Evolutionary conservation across 495 filamentous ascomycete species (phyloP).

Genomic region (Penicillium arizonense): DNA sequence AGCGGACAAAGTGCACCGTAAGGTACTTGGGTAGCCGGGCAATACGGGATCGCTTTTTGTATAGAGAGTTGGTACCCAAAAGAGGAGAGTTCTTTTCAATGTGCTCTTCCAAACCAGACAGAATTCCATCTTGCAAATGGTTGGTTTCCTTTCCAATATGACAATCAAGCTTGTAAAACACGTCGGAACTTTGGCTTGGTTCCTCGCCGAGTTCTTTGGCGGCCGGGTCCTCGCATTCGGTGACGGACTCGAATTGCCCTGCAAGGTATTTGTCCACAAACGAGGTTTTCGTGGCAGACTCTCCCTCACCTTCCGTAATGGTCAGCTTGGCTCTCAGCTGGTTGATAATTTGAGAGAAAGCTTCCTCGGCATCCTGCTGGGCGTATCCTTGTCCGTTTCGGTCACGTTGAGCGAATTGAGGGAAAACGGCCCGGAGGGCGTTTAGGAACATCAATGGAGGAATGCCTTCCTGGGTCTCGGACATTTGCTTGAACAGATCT

Average conservation of each 20-base stretch:
- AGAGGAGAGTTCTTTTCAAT: conserved; percentile 83
- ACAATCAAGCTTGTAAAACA: conserved; percentile 91
- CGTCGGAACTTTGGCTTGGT: conserved; percentile 61
- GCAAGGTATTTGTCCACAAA: conserved; percentile 91
- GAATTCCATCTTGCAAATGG: conserved; percentile 83
- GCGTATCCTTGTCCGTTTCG: conserved; percentile 81
- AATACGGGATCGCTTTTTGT: conserved; percentile 88
- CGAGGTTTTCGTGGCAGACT: conserved; percentile 50
- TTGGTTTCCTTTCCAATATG: conserved; percentile 85
- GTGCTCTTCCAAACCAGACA: conserved; percentile 78
- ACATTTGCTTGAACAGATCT: conserved; percentile 92
- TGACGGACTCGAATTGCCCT: conserved; percentile 71
- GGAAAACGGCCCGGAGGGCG: conserved; percentile 74
- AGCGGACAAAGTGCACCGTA: conserved; percentile 95
- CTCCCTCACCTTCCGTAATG: conserved; percentile 52
- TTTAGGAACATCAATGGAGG: conserved; percentile 82
- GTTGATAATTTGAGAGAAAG: conserved; percentile 94
- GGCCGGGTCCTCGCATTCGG: conserved; percentile 79
- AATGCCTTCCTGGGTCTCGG: conserved; percentile 84
- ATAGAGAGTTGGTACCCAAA: conserved; percentile 74
- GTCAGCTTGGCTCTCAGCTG: conserved; percentile 80
- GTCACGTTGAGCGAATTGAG: conserved; percentile 90
- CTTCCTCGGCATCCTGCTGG: conserved; percentile 97
- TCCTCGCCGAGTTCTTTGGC: conserved; percentile 76
- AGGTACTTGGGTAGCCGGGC: conserved; percentile 90